Base-by-base conservation (phyloP, 225 moss, liverwort and hornwort genomes). In the Pseudisothecium myosuroides region DNA sequence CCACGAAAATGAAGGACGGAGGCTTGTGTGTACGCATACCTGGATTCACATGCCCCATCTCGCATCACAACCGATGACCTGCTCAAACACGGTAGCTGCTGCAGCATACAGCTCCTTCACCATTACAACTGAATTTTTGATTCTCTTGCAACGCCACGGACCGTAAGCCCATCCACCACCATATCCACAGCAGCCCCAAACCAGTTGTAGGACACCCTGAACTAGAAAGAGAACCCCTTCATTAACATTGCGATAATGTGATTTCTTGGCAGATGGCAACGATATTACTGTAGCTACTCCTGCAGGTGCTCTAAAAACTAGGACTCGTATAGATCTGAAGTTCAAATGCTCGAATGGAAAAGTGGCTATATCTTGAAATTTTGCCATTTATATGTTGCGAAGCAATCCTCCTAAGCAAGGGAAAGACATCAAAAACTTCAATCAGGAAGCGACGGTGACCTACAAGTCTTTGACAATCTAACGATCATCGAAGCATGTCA, bases 31-130 rank as follows among this genome's bases (percentile, higher is more conserved):
- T 82, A 71, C 58, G 37, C 87, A 89, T 73, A 89, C 89, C 90
- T 92, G 87, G 87, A 88, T 88, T 93, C 85, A 90, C 89, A 92
- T 93, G 90, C 81, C 93, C 90, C 91, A 91, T 90, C 63, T 87
- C 86, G 84, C 81, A 90, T 90, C 85, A 91, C 49, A 76, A 86
- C 67, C 65, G 49, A 78, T 60, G 54, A 86, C 88, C 45, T 88
- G 91, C 83, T 89, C 85, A 93, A 89, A 85, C 47, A 59, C 66
- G 58, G 81, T 84, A 85, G 76, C 81, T 85, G 78, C 80, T 85
- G 85, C 80, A 85, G 55, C 86, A 64, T 85, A 68, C 79, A 91
- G 54, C 89, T 87, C 80, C 83, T 89, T 91, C 91, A 91, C 89
- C 91, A 93, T 93, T 64, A 89, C 90, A 93, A 71, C 84, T 58